Conservation (phyloP, 225 moss, liverwort and hornwort genomes). For the Rhytidiadelphus loreus region DNA sequence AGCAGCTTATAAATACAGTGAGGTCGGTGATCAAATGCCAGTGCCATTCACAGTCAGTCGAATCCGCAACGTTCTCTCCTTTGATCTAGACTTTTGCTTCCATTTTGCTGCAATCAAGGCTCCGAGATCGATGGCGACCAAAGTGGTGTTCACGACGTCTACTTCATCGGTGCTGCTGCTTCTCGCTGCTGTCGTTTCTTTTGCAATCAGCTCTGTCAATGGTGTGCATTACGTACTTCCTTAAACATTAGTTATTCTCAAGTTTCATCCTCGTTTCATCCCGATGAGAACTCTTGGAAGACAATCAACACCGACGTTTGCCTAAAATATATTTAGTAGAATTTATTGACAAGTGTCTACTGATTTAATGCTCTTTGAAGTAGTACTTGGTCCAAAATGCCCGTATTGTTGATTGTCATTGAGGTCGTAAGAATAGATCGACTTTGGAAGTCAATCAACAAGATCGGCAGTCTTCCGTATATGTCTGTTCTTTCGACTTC, state of each 20-base stretch:
- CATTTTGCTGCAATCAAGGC: not conserved
- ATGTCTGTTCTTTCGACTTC: too few species aligned
- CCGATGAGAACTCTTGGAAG: not conserved
- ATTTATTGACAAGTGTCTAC: not conserved
- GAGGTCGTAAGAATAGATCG: not conserved
- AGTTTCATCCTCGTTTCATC: too few species aligned
- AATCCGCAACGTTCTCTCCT: too few species aligned
- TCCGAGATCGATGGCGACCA: not conserved
- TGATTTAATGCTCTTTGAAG: not conserved
- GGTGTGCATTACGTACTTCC: not conserved
- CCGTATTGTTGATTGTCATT: not conserved
- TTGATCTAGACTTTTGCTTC: too few species aligned
- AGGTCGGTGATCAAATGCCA: too few species aligned
- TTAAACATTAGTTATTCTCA: too few species aligned
- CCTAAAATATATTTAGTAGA: not conserved
- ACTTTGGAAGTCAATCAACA: not conserved
- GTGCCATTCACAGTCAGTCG: too few species aligned
- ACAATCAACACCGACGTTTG: too few species aligned
- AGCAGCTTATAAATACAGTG: not conserved
- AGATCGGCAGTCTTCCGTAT: not conserved
- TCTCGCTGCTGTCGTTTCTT: not conserved
- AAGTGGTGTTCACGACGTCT: not conserved
- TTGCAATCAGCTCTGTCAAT: not conserved
- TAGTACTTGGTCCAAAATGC: not conserved
- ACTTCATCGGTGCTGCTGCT: not conserved